Evolutionary conservation across 192 early-diverging fungal genomes (phyloP).

Genomic region (Lunasporangiospora selenospora): DNA sequence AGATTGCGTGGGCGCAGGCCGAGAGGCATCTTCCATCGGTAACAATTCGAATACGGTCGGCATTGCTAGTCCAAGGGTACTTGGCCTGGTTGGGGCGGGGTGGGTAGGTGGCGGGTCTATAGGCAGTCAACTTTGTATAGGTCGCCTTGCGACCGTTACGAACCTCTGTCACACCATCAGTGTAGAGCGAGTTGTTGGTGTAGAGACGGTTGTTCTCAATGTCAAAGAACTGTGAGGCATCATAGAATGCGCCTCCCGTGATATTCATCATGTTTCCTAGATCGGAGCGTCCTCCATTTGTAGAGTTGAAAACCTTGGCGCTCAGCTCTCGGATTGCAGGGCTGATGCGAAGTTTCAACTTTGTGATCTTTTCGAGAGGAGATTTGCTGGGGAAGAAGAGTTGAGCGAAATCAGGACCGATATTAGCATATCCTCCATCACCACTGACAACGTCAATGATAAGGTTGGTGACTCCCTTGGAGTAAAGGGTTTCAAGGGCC

Average conservation of each 20-base stretch:
- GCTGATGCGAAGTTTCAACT: conserved; percentile 4
- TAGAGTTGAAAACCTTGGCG: neutral
- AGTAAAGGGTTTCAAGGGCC: conserved; percentile 1
- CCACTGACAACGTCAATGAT: conserved; percentile 2
- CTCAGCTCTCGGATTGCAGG: conserved; percentile 1
- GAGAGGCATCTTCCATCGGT: conserved; percentile 10
- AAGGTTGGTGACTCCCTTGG: conserved; percentile 7
- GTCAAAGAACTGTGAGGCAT: conserved; percentile 3
- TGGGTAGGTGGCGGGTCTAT: neutral
- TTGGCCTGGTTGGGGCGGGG: neutral
- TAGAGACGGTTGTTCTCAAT: neutral
- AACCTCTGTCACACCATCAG: neutral
- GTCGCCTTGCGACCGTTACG: neutral
- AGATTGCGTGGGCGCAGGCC: neutral
- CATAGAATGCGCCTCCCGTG: neutral
- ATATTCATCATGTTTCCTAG: conserved; percentile 2
- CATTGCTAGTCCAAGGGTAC: conserved; percentile 16
- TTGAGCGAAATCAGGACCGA: conserved; percentile 4
- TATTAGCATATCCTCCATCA: conserved; percentile 1
- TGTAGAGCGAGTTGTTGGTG: conserved; percentile 7
- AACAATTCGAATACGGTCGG: conserved; percentile 1
- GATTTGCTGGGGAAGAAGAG: conserved; percentile 13
- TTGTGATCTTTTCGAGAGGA: conserved; percentile 1
- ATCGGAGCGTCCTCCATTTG: neutral
- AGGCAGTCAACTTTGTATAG: conserved; percentile 5